Conservation (phyloP, 768 basidiomycete genomes). For the Lentinula edodes region DNA sequence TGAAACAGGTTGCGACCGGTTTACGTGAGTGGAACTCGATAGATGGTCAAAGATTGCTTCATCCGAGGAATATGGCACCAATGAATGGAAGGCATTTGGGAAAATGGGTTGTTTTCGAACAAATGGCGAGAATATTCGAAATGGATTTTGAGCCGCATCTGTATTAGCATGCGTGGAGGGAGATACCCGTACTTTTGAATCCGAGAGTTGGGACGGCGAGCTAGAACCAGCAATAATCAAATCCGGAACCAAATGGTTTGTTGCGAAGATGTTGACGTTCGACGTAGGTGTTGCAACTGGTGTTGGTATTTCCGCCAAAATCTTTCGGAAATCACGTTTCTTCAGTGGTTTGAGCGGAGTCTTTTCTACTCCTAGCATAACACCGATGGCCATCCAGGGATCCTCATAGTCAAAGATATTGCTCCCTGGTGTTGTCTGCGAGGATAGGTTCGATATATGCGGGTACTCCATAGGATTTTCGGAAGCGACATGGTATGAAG, state of each 20-base stretch:
- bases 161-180: neutral
- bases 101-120: neutral
- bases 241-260: neutral
- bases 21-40: neutral
- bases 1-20: neutral
- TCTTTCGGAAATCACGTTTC: slow-evolving; percentile 1
- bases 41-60: neutral
- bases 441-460: neutral
- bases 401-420: slow-evolving; percentile 35
- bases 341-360: neutral
- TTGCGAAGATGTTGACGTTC: neutral
- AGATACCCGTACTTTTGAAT: neutral
- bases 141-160: neutral
- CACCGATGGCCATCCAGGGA: slow-evolving; percentile 40
- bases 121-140: neutral
- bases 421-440: slow-evolving; percentile 7
- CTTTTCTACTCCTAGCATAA: slow-evolving; percentile 26
- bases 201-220: neutral
- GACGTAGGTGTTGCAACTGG: neutral
- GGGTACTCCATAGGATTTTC: neutral
- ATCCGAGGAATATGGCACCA: neutral
- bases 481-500: neutral
- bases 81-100: neutral
- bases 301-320: neutral
- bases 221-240: neutral